Evolutionary conservation across 148 eudicot genomes (phyloP).

Genomic region (Polygonum aviculare): DNA sequence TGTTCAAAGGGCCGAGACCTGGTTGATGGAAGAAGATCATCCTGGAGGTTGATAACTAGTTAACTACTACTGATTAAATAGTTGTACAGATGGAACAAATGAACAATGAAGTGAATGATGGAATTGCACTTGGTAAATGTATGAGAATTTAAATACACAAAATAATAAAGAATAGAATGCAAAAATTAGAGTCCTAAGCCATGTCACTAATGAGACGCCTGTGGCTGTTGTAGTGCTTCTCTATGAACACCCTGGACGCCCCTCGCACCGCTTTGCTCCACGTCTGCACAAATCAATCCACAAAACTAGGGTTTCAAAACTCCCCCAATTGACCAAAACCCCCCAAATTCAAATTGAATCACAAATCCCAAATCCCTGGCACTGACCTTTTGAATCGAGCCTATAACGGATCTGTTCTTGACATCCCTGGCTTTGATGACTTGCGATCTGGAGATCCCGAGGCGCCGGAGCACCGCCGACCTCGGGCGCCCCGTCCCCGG

Average conservation of each 20-base stretch:
- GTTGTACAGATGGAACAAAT: not conserved
- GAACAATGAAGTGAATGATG: no score
- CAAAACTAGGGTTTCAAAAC: not conserved
- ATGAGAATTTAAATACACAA: not conserved
- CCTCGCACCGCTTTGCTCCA: conserved; percentile 78
- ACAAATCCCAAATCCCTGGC: not conserved
- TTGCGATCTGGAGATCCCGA: conserved; percentile 38
- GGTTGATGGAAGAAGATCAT: no score
- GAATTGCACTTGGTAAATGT: not conserved
- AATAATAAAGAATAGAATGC: not conserved
- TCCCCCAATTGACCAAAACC: not conserved
- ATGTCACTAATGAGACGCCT: conserved; percentile 50
- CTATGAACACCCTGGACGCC: conserved; percentile 74
- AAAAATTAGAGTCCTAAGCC: not conserved
- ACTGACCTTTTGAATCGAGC: conserved; percentile 52
- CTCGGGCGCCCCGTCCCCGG: conserved; percentile 15
- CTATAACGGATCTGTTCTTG: conserved; percentile 38
- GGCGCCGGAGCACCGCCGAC: conserved; percentile 22
- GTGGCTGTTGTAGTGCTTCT: conserved; percentile 77
- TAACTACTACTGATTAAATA: not conserved
- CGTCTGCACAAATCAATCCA: conserved; percentile 35
- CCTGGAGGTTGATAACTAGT: not conserved
- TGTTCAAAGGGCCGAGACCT: no score
- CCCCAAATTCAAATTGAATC: not conserved
- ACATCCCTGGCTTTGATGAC: conserved; percentile 22